A percentile compares a stretch with the other conserved stretches of the same genome.
Evolutionary conservation across 2,329 filamentous ascomycete species (phyloP).

Genomic region (Colletotrichum salicis): DNA sequence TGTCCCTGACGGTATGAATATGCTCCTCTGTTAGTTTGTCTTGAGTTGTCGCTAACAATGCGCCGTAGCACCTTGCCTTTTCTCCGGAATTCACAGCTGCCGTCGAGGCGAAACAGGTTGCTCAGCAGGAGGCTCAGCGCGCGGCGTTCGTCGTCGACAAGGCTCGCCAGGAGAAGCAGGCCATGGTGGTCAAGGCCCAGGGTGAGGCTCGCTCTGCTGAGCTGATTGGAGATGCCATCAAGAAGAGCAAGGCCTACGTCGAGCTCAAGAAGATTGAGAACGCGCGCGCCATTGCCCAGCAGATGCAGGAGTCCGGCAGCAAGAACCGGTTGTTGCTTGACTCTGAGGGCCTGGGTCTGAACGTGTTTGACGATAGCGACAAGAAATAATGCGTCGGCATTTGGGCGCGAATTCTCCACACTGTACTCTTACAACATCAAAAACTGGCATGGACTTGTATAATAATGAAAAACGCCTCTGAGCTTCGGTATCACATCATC

Average conservation of each 20-base stretch:
- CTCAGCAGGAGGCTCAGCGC: constrained; percentile 93
- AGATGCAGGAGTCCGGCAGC: constrained; percentile 85
- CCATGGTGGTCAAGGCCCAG: constrained; percentile 97
- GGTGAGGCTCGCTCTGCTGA: constrained; percentile 98
- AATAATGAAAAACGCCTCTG: constrained; percentile 32
- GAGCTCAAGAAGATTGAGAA: constrained; percentile 99
- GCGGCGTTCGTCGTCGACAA: constrained; percentile 99
- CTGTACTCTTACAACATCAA: constrained; percentile 49
- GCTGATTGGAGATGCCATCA: constrained; percentile 98
- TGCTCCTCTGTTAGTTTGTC: background rate
- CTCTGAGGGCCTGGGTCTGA: constrained; percentile 88
- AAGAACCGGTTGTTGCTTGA: constrained; percentile 96
- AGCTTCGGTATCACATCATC: constrained; percentile 10
- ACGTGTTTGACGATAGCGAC: constrained; percentile 73
- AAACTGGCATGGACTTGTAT: constrained; percentile 22
- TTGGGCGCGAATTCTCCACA: constrained; percentile 53
- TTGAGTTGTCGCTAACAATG: constrained; percentile 39
- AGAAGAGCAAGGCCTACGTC: constrained; percentile 97
- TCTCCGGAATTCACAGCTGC: constrained; percentile 79
- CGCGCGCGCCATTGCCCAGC: constrained; percentile 85
- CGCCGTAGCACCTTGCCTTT: constrained; percentile 73
- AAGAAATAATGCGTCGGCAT: constrained; percentile 53
- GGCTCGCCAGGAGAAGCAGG: constrained; percentile 98
- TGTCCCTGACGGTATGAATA: constrained; percentile 85
- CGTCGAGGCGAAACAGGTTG: constrained; percentile 79